Base-by-base conservation (phyloP, 2,329 filamentous ascomycete genomes). In the Tolypocladium guangdongense region DNA sequence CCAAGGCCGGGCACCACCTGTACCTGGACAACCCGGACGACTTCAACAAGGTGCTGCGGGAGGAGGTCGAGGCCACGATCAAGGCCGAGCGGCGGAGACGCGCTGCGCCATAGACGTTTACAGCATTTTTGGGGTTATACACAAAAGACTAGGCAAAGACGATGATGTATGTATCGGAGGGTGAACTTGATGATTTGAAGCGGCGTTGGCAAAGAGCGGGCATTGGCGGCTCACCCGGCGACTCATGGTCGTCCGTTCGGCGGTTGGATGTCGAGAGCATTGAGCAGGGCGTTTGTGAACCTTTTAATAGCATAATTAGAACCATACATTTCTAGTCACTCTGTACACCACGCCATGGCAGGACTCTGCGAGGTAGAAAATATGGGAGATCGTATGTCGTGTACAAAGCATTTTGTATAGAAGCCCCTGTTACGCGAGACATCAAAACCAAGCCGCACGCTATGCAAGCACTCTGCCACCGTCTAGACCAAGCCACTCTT, bases 21-120 rank as follows among this genome's bases (percentile, higher is more conserved):
- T 82, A 83, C 64, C 67, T 83, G 30, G 80, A 83, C 58, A 83
- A 83, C 57, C 72, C 79, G 0, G 74, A 79, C 0, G 74, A 77
- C 50, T 83, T 83, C 63, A 83, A 83, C 64, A 63, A 73, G 3
- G 69, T 75, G 47, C 68, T 83, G 12, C 67, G 65, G 18, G 73
- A 74, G 57, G 80, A 83, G 60, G 62, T 85, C 62, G 74, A 78
- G 30, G 76, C 80, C 45, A 80, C 76, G 2, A 65, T 61, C 48
- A 61, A 62, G 35, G 56, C 55, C 6, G 66, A 67, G 53, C 62
- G 59, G 55, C 68, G 67, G 47, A 57, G 54, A 35, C 56, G 54
- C 11, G 52, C 38, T 3, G 7, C 16, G 6, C 16, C 7, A 14
- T 49, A 38, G 33, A 36, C 24, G 6, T 14, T 27, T 27, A 27